Base-by-base conservation (phyloP, 192 early-diverging fungal genomes). In the Rhizophagus clarus region DNA sequence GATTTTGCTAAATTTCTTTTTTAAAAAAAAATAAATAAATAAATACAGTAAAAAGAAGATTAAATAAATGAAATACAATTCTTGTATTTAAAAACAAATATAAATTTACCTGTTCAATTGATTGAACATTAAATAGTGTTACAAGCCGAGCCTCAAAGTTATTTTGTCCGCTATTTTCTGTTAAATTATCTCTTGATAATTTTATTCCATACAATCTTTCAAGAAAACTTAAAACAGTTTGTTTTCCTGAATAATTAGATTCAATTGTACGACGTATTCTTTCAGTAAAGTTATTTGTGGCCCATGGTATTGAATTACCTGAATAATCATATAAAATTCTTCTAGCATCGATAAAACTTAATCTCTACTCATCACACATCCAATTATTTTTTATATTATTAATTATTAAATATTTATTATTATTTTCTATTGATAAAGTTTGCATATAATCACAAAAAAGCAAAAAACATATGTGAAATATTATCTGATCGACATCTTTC, bases 131-230 rank as follows among this genome's bases (percentile, higher is more conserved):
- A 29, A 64, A 64, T 29, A 64, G 31, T 51, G 28, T 64, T 14
- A 64, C 29, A 1, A 64, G 9, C 11, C 11, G 28, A 64, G 28
- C 10, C 6, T 64, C 10, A 64, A 29, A 64, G 29, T 29, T 64
- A 26, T 64, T 64, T 64, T 0, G 3, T 4, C 17, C 15, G 3
- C 15, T 51, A 51, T 64, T 64, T 29, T 64, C 4, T 64, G 28
- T 64, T 32, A 74, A 14, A 51, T 49, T 74, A 12, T 74, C 49
- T 8, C 3, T 0, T 74, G 47, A 56, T 31, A 74, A 60, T 61
- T 74, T 74, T 61, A 74, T 51, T 56, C 15, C 26, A 61, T 74
- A 74, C 22, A 74, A 28, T 74, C 8, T 26, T 74, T 74, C 37
- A 61, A 74, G 42, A 74, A 74, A 74, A 49, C 11, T 74, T 20